Conservation (phyloP, 768 basidiomycete species). For the Amanita subjunquillea region DNA sequence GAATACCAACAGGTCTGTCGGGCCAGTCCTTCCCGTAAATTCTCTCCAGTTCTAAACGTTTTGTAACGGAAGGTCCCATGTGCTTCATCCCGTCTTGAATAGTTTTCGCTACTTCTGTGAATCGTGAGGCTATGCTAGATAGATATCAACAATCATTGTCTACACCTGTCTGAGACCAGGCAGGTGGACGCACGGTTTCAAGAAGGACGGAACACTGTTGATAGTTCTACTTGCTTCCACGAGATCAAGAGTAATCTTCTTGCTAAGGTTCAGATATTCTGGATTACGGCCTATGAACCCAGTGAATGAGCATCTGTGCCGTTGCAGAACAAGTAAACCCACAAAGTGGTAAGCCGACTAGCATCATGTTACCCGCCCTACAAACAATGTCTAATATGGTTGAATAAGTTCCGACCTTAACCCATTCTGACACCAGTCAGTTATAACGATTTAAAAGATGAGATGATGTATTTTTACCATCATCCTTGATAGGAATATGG, state of each 20-base stretch:
- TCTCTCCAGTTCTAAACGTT: too few relatives aligned
- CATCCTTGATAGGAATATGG: slow-evolving; percentile 5
- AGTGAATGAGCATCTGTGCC: background rate
- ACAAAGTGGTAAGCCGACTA: slow-evolving; percentile 19
- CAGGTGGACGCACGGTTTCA: slow-evolving; percentile 13
- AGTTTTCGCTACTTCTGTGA: background rate
- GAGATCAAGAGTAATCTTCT: slow-evolving; percentile 10
- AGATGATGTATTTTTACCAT: too few relatives aligned
- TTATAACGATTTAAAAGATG: background rate
- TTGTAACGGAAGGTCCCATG: background rate
- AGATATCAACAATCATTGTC: background rate
- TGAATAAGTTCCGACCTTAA: slow-evolving; percentile 7
- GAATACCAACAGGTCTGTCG: too few relatives aligned
- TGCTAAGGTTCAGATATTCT: background rate
- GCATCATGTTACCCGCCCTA: slow-evolving; percentile 12
- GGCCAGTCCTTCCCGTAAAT: too few relatives aligned
- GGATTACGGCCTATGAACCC: background rate
- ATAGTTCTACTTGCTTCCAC: slow-evolving; percentile 12
- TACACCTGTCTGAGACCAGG: background rate
- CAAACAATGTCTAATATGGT: slow-evolving; percentile 13
- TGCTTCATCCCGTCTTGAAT: background rate
- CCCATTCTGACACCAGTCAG: slow-evolving; percentile 8
- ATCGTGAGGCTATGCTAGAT: slow-evolving; percentile 9
- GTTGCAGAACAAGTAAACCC: background rate
- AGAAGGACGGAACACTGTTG: slow-evolving; percentile 13